These are phyloP conservation scores for Zygoascus ofunaensis DNA, from an alignment of 805 yeast genomes.

Conservation along the genomic window DNA sequence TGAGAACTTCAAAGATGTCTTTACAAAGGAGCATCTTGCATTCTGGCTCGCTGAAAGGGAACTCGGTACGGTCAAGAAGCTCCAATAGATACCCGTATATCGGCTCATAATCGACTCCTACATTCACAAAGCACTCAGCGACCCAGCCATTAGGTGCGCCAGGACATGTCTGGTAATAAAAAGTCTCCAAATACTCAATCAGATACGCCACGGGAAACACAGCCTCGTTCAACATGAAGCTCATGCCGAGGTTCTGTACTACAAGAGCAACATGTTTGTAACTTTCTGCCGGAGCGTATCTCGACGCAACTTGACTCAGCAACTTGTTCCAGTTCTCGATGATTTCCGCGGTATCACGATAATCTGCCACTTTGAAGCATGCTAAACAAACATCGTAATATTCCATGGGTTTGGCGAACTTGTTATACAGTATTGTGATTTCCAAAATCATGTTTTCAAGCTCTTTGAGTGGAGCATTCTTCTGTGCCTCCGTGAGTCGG, in stretches of 20 bases:
- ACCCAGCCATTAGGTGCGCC: constrained; percentile 31
- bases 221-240: constrained; percentile 57
- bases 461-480: constrained; percentile 40
- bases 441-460: constrained; percentile 59
- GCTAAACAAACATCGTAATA: constrained; percentile 73
- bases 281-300: constrained; percentile 20
- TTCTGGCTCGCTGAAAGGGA: constrained; percentile 24
- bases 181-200: constrained; percentile 53
- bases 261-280: constrained; percentile 33
- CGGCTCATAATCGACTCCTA: constrained; percentile 26
- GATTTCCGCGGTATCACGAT: constrained; percentile 76
- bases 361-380: constrained; percentile 76
- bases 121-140: constrained; percentile 29
- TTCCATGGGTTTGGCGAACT: constrained; percentile 78
- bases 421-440: constrained; percentile 74
- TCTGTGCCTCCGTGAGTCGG: constrained; percentile 34
- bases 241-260: constrained; percentile 46
- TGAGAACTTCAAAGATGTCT: constrained; percentile 21
- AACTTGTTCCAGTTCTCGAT: constrained; percentile 70
- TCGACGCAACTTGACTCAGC: constrained; percentile 40
- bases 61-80: constrained; percentile 23
- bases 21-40: constrained; percentile 18
- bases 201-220: constrained; percentile 73
- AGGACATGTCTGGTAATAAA: constrained; percentile 38
- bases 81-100: constrained; percentile 23